Evolutionary conservation across 352 stramenopile species (phyloP).

Genomic region (Globisporangium echinulatum): DNA sequence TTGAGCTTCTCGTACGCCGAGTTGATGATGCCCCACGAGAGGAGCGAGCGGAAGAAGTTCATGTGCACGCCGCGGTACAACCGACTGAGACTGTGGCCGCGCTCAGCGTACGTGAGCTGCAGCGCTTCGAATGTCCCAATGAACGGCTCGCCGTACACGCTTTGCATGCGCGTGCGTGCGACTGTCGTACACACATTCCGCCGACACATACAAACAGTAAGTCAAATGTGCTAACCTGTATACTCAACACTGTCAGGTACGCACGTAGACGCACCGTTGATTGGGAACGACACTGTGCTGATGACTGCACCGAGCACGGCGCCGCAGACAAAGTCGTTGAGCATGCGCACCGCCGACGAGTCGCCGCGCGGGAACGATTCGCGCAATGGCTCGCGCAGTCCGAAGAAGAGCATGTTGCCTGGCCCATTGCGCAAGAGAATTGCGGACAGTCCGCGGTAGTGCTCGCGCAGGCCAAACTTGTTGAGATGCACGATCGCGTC

Average conservation of each 20-base stretch:
- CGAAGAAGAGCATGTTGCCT: slow-evolving; percentile 84
- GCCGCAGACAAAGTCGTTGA: slow-evolving; percentile 81
- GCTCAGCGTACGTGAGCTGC: slow-evolving; percentile 65
- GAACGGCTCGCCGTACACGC: slow-evolving; percentile 60
- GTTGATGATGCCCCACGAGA: slow-evolving; percentile 90
- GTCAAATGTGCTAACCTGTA: not conserved
- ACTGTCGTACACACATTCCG: slow-evolving; percentile 21
- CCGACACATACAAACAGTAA: not conserved
- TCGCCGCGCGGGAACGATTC: slow-evolving; percentile 49
- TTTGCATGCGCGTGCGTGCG: slow-evolving; percentile 78
- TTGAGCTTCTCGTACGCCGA: slow-evolving; percentile 87
- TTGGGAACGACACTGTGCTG: slow-evolving; percentile 79
- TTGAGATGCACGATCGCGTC: slow-evolving; percentile 77
- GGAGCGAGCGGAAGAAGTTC: slow-evolving; percentile 83
- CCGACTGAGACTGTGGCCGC: slow-evolving; percentile 41
- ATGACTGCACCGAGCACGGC: slow-evolving; percentile 78
- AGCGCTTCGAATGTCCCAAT: slow-evolving; percentile 52
- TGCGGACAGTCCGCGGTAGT: slow-evolving; percentile 73
- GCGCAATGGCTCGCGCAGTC: slow-evolving; percentile 66
- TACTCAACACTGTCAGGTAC: no score
- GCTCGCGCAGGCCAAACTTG: slow-evolving; percentile 69
- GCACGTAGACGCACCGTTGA: slow-evolving; percentile 48
- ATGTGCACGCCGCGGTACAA: slow-evolving; percentile 85
- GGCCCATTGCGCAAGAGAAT: slow-evolving; percentile 84
- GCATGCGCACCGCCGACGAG: slow-evolving; percentile 34